Conservation (phyloP, 495 filamentous ascomycete species). For the Penicillium antarcticum region DNA sequence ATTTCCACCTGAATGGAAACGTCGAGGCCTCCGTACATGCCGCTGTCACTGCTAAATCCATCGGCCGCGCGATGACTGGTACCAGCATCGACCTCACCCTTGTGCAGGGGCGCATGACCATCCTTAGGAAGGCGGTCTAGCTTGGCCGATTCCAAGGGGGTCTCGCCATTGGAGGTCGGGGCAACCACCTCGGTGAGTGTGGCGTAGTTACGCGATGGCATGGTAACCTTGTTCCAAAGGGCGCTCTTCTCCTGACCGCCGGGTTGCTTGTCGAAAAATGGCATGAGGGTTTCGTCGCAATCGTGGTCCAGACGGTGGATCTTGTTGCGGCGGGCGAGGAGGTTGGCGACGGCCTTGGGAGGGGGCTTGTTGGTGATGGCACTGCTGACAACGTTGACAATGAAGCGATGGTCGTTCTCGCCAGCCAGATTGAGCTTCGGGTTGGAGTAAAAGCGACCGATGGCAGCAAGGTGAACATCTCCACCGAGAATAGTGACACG, state of each 20-base stretch:
- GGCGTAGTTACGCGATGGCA: slow-evolving; percentile 88
- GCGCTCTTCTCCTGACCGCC: slow-evolving; percentile 65
- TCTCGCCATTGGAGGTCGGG: slow-evolving; percentile 24
- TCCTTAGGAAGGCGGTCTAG: slow-evolving; percentile 45
- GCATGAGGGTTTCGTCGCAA: slow-evolving; percentile 86
- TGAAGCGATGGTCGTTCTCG: slow-evolving; percentile 66
- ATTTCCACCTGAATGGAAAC: slow-evolving; percentile 68
- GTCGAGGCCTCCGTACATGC: slow-evolving; percentile 60
- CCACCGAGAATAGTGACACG: slow-evolving; percentile 83
- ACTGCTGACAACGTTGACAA: slow-evolving; percentile 69
- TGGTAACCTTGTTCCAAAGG: slow-evolving; percentile 73
- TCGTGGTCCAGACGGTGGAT: slow-evolving; percentile 83
- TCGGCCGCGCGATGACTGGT: slow-evolving; percentile 61
- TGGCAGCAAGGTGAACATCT: slow-evolving; percentile 72
- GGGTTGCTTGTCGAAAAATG: slow-evolving; percentile 81
- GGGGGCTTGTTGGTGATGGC: slow-evolving; percentile 95
- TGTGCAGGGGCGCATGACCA: slow-evolving; percentile 60
- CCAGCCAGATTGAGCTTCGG: slow-evolving; percentile 58
- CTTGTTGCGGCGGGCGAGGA: slow-evolving; percentile 82
- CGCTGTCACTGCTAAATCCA: slow-evolving; percentile 47
- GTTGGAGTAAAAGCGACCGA: slow-evolving; percentile 73
- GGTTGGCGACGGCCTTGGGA: slow-evolving; percentile 80
- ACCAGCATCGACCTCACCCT: slow-evolving; percentile 62
- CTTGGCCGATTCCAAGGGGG: slow-evolving; percentile 14
- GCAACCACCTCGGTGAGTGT: slow-evolving; percentile 65